Evolutionary conservation across 2,329 filamentous ascomycete genomes (phyloP).

Genomic region (Ophioceras dolichostomum): DNA sequence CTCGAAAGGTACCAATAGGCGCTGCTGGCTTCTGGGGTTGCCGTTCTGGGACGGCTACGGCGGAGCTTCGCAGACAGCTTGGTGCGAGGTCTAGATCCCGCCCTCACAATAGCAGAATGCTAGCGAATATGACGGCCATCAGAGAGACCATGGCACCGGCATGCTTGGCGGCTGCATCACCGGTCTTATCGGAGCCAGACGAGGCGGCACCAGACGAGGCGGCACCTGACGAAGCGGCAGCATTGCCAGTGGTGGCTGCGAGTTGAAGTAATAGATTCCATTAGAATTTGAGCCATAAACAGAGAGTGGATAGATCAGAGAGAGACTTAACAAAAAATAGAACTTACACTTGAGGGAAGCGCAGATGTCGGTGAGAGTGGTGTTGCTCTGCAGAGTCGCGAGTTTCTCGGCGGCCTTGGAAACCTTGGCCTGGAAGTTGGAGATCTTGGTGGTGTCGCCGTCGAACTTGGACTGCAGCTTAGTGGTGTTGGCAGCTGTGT

Average conservation of each 20-base stretch:
- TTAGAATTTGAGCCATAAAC: not conserved
- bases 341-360: not conserved
- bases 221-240: not conserved
- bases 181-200: no score
- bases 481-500: conserved; percentile 17
- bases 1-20: no score
- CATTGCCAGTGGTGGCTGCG: not conserved
- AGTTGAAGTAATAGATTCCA: not conserved
- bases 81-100: no score
- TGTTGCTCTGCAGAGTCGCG: conserved; percentile 17
- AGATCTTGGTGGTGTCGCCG: conserved; percentile 19
- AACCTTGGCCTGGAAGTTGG: conserved; percentile 19
- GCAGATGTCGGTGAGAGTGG: conserved; percentile 15
- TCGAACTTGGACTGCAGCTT: conserved; percentile 19
- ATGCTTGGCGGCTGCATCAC: not conserved
- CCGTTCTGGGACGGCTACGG: no score
- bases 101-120: conserved; percentile 3
- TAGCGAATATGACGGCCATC: conserved; percentile 2
- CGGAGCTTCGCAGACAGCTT: no score
- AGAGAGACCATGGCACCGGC: conserved; percentile 1
- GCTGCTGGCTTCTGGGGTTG: no score
- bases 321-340: not conserved
- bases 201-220: not conserved
- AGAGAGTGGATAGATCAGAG: no score
- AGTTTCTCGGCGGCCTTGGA: conserved; percentile 14